These are phyloP conservation scores for Petasospora fabianii DNA, from an alignment of 1,139 yeast genomes.

Conservation along the genomic window DNA sequence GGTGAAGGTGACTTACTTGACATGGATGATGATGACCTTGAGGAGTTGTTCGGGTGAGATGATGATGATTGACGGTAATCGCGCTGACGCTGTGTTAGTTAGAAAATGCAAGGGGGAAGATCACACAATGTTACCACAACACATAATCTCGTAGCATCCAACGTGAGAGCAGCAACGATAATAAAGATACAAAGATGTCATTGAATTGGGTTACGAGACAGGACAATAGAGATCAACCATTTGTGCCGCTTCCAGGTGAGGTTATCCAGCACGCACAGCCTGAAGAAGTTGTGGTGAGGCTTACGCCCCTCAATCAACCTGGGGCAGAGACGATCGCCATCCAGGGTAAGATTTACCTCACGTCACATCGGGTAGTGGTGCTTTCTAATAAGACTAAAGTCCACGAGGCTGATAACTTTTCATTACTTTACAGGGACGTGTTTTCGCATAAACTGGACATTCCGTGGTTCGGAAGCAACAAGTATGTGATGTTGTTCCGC, in stretches of 20 bases:
- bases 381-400: conserved; percentile 12
- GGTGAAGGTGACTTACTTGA: conserved; percentile 29
- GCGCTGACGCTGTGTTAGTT: not conserved
- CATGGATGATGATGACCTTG: conserved; percentile 22
- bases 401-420: conserved; percentile 26
- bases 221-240: conserved; percentile 22
- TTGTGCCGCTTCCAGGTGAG: conserved; percentile 25
- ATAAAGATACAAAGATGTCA: conserved; percentile 25
- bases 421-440: conserved; percentile 27
- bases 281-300: conserved; percentile 15
- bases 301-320: conserved; percentile 21
- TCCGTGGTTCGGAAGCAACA: conserved; percentile 56
- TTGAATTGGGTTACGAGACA: conserved; percentile 26
- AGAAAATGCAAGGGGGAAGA: not conserved
- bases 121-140: too few species aligned
- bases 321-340: conserved; percentile 27
- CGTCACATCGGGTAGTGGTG: conserved; percentile 32
- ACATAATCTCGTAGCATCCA: too few species aligned
- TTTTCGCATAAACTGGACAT: conserved; percentile 37
- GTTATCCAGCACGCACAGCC: conserved; percentile 20
- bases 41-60: conserved; percentile 24
- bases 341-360: conserved; percentile 31
- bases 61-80: not conserved
- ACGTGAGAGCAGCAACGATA: too few species aligned
- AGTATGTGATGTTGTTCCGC: conserved; percentile 43